A percentile compares a stretch with the other conserved stretches of the same genome.
These are phyloP conservation scores for Hyphopichia wangnamkhiaoensis DNA, from an alignment of 1,139 yeast genomes.

Conservation along the genomic window DNA sequence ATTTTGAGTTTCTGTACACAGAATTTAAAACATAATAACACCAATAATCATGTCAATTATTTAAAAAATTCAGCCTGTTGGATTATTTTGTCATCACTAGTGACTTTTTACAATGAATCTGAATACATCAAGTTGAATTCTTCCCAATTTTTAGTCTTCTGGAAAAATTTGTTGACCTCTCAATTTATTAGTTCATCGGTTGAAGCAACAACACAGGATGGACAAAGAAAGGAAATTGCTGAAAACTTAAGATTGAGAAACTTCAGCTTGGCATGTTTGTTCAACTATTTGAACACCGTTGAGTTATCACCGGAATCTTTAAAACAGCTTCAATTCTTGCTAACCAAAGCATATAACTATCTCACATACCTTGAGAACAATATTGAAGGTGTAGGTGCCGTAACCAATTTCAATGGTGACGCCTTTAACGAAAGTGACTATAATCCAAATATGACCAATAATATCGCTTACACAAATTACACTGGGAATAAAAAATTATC, in stretches of 20 bases:
- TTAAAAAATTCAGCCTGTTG: conserved; percentile 50
- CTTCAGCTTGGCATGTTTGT: conserved; percentile 42
- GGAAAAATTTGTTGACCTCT: conserved; percentile 78
- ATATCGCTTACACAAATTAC: conserved; percentile 30
- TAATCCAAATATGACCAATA: conserved; percentile 32
- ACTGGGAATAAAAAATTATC: conserved; percentile 23
- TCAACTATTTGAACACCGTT: conserved; percentile 41
- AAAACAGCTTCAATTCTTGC: conserved; percentile 44
- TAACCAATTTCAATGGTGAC: conserved; percentile 33
- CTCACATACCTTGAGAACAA: conserved; percentile 43
- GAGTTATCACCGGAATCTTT: conserved; percentile 45
- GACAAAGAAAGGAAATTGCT: conserved; percentile 30
- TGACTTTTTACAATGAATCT: conserved; percentile 62
- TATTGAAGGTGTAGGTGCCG: conserved; percentile 33
- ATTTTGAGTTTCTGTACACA: conserved; percentile 51
- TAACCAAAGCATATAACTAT: conserved; percentile 46
- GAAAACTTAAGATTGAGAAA: conserved; percentile 43
- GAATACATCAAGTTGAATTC: conserved; percentile 69
- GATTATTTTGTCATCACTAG: conserved; percentile 75
- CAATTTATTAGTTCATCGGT: conserved; percentile 39
- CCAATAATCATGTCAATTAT: conserved; percentile 17
- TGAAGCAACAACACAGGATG: conserved; percentile 21
- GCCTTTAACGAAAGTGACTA: conserved; percentile 32
- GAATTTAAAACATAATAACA: conserved; percentile 40
- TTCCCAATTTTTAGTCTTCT: conserved; percentile 72